Evolutionary conservation across 225 moss, liverwort and hornwort genomes (phyloP), one percentile per base, ranked within the genome.

Genomic region (Polytrichum formosum): DNA sequence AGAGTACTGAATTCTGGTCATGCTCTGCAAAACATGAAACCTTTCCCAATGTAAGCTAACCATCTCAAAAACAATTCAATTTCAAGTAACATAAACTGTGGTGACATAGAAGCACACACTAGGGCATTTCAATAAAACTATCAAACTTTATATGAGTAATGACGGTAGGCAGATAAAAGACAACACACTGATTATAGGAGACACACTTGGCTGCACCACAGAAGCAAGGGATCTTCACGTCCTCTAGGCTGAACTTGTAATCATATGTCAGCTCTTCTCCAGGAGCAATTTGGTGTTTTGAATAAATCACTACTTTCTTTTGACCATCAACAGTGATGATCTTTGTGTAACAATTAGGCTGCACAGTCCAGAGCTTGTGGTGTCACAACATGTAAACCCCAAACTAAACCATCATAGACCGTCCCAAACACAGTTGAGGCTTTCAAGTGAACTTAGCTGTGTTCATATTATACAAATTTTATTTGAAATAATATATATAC

Each of bases 341-440:
- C 74, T 90, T 93, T 33, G 93, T 93, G 79, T 93, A 93, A 73
- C 93, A 93, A 72, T 93, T 93, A 23, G 93, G 93, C 90, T 90
- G 85, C 58, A 58, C 23, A 23, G 21, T n/a, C 21, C 8, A 21
- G 23, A 58, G 23, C 20, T 58, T 20, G 58, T 20, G 20, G 23
- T 58, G 20, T 58, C 23, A 22, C 23, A 22, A n/a, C 6, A 21
- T 20, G 21, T 58, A 58, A 20, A 20, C 6, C 22, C 58, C 23
- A 58, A 7, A n/a, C 58, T 56, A 19, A 7, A n/a, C 20, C 9
- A 58, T 23, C 20, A 58, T 46, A 46, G 46, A 46, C 13, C 13
- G 46, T 46, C 46, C 46, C 3, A 46, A 46, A 16, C 13, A 0
- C 4, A 46, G 13, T 46, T 46, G 46, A 46, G 46, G 46, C 3